Evolutionary conservation across 2,329 filamentous ascomycete species (phyloP).

Genomic region (Cytospora chrysosperma): DNA sequence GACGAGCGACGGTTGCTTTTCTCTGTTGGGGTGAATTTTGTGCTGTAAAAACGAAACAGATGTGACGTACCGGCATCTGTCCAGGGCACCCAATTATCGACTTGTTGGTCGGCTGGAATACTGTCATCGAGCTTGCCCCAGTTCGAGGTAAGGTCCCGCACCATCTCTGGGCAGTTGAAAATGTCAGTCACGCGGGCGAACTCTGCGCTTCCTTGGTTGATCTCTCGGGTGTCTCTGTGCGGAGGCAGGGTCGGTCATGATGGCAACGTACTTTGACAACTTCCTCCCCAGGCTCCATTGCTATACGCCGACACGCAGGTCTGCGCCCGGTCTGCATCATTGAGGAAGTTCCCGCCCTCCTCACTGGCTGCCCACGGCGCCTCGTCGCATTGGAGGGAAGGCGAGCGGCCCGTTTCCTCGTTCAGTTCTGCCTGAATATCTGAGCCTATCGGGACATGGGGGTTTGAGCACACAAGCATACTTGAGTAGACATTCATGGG

Average conservation of each 20-base stretch:
- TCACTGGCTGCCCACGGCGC: neutral
- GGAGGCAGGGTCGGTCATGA: too few species aligned
- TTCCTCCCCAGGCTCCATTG: too few species aligned
- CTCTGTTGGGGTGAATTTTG: neutral
- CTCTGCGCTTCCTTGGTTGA: neutral
- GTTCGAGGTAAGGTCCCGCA: neutral
- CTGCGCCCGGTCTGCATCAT: neutral
- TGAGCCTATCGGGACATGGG: neutral
- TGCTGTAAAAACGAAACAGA: neutral
- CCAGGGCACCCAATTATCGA: neutral
- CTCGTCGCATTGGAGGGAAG: neutral
- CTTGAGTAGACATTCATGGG: too few species aligned
- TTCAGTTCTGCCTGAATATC: neutral
- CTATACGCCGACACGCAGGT: neutral
- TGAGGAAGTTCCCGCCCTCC: neutral
- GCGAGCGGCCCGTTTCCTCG: neutral
- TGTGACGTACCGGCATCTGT: neutral
- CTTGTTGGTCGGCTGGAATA: neutral
- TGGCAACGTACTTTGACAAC: neutral
- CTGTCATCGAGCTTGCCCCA: neutral
- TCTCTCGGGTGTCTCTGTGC: neutral
- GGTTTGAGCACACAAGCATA: too few species aligned
- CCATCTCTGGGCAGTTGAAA: neutral
- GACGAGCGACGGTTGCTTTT: neutral
- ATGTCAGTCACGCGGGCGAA: neutral